A percentile compares a stretch with the other conserved stretches of the same genome.
These are phyloP conservation scores for Calonectria hawksworthii DNA, from an alignment of 2,329 filamentous ascomycete species.

Conservation along the genomic window DNA sequence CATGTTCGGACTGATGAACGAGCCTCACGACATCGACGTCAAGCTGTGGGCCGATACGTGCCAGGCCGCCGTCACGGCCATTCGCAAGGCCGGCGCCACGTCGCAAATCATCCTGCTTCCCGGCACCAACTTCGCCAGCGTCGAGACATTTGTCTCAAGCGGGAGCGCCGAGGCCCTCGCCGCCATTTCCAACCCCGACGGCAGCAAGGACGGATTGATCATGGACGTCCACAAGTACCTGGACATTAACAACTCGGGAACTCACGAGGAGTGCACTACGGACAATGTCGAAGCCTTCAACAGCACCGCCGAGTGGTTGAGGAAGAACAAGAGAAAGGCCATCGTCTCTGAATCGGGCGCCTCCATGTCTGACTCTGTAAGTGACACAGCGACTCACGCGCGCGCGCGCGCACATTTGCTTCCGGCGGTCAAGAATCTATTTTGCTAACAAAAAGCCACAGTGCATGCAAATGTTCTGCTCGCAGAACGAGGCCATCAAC, in stretches of 20 bases:
- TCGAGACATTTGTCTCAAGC: conserved; percentile 61
- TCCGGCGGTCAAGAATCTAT: background rate
- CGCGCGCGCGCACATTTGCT: background rate
- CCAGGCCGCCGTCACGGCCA: conserved; percentile 75
- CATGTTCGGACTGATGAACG: conserved; percentile 79
- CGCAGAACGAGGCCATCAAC: conserved; percentile 62
- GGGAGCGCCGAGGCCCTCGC: conserved; percentile 66
- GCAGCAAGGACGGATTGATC: conserved; percentile 67
- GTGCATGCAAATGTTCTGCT: conserved; percentile 60
- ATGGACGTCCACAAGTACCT: conserved; percentile 74
- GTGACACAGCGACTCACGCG: conserved; percentile 19
- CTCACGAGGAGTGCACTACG: conserved; percentile 64
- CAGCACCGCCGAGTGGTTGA: conserved; percentile 61
- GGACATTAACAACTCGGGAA: conserved; percentile 69
- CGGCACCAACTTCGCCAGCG: conserved; percentile 71
- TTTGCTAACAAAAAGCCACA: conserved; percentile 35
- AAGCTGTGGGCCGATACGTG: conserved; percentile 70
- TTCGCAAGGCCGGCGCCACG: conserved; percentile 75
- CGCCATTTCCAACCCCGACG: conserved; percentile 71
- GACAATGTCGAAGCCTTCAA: conserved; percentile 66
- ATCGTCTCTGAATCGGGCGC: conserved; percentile 68
- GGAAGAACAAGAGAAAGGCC: conserved; percentile 61
- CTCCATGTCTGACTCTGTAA: conserved; percentile 56
- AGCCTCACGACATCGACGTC: conserved; percentile 73
- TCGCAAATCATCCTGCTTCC: conserved; percentile 72